phyloP scores from a whole-genome alignment of 805 yeast genomes.

The Candida pseudoglaebosa region DNA sequence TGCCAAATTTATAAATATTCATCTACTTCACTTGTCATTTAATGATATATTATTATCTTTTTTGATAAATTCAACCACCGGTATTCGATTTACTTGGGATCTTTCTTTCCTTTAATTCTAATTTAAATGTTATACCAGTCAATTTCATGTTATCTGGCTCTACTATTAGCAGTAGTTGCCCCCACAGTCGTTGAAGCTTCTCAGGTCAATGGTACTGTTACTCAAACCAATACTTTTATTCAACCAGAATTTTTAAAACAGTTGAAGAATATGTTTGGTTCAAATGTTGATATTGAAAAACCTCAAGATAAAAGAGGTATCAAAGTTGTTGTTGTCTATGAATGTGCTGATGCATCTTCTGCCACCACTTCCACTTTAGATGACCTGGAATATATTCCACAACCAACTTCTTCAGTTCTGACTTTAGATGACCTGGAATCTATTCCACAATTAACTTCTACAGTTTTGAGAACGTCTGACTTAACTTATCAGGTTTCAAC shows the following conservation, averaged over 20 bases:
- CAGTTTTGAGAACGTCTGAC: slow-evolving; percentile 16
- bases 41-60: no score
- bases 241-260: slow-evolving; percentile 17
- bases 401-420: not conserved
- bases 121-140: slow-evolving; percentile 8
- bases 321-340: slow-evolving; percentile 28
- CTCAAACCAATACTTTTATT: slow-evolving; percentile 22
- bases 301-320: slow-evolving; percentile 21
- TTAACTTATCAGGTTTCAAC: slow-evolving; percentile 19
- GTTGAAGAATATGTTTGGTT: slow-evolving; percentile 9
- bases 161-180: slow-evolving; percentile 2
- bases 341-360: slow-evolving; percentile 4
- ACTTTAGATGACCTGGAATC: slow-evolving; percentile 6
- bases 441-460: slow-evolving; percentile 5
- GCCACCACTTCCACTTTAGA: not conserved
- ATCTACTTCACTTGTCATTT: no score
- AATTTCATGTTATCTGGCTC: slow-evolving; percentile 3
- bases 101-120: no score
- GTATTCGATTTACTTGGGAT: no score
- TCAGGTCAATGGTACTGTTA: slow-evolving; percentile 16
- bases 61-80: no score
- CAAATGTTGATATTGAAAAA: no score
- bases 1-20: no score
- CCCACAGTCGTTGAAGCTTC: slow-evolving; percentile 2
- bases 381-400: not conserved